Percentiles rank a stretch among this genome's conserved stretches.
These are phyloP conservation scores for Sorghum bicolor DNA, from an alignment of 176 grass and related monocot species.

Conservation along the genomic window DNA sequence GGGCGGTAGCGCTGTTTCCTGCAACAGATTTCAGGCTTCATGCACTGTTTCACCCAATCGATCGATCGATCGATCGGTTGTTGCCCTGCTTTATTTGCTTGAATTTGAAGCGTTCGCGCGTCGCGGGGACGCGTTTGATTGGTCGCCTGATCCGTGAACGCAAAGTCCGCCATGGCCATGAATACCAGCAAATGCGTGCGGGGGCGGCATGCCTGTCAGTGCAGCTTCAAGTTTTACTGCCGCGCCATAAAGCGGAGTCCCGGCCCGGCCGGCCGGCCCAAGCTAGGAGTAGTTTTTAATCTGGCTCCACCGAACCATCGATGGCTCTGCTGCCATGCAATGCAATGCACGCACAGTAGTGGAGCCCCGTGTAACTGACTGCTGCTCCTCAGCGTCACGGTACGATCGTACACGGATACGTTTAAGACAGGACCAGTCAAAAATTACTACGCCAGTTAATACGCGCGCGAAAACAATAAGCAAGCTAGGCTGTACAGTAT, in stretches of 20 bases:
- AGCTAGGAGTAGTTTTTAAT: not conserved
- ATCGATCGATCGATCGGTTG: not conserved
- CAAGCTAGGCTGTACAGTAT: not conserved
- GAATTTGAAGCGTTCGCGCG: slow-evolving; percentile 1
- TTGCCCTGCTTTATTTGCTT: not conserved
- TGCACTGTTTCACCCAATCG: not conserved
- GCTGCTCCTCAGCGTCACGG: not conserved
- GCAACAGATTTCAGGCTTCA: not conserved
- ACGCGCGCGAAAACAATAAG: not conserved
- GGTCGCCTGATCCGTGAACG: not conserved
- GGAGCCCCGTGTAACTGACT: not conserved
- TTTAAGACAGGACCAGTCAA: slow-evolving; percentile 1
- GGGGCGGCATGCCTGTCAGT: slow-evolving; percentile 19
- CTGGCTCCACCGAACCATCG: not conserved
- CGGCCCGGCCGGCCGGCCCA: too few relatives aligned
- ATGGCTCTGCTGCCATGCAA: not conserved
- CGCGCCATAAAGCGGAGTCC: slow-evolving; percentile 4
- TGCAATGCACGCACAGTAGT: not conserved
- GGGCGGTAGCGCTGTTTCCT: not conserved
- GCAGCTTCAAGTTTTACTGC: slow-evolving; percentile 27
- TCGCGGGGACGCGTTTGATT: not conserved
- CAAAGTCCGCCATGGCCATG: not conserved
- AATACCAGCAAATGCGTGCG: slow-evolving; percentile 17
- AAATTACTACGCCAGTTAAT: not conserved
- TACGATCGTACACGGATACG: not conserved